A percentile compares a stretch with the other conserved stretches of the same genome.
These are phyloP conservation scores for Suillus bovinus DNA, from an alignment of 768 basidiomycete genomes.

Conservation along the genomic window DNA sequence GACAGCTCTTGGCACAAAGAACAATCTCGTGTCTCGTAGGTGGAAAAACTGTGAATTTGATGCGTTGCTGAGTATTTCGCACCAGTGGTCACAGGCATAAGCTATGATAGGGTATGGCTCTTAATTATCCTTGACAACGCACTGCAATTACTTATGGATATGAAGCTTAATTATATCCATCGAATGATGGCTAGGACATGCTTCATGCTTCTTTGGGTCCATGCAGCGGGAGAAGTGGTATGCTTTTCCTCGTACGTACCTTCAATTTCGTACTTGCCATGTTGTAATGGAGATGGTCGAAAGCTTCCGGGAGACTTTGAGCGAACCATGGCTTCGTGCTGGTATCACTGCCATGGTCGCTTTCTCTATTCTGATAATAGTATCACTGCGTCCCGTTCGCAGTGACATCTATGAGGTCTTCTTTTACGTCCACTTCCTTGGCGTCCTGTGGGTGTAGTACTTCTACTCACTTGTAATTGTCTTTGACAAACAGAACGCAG, in stretches of 20 bases:
- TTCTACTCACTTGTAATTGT: not conserved
- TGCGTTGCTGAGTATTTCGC: not conserved
- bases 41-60: not conserved
- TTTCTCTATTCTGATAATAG: conserved; percentile 40
- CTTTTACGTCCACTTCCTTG: conserved; percentile 44
- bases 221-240: conserved; percentile 33
- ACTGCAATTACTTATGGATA: conserved; percentile 1
- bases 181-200: conserved; percentile 46
- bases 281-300: not conserved
- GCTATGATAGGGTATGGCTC: conserved; percentile 21
- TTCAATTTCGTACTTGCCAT: not conserved
- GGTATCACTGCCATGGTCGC: conserved; percentile 38
- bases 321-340: conserved; percentile 23
- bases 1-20: conserved; percentile 45
- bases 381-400: conserved; percentile 53
- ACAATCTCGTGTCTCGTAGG: conserved; percentile 30
- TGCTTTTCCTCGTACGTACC: conserved; percentile 13
- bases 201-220: conserved; percentile 49
- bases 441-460: conserved; percentile 35
- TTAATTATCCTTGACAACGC: not conserved
- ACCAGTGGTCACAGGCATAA: conserved; percentile 24
- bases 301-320: conserved; percentile 5
- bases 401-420: conserved; percentile 52
- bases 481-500: not conserved
- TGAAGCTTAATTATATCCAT: conserved; percentile 41